Percentiles rank a stretch among this genome's conserved stretches.
phyloP scores from a whole-genome alignment of 1,284 basidiomycete genomes.

The Pseudozyma flocculosa region DNA sequence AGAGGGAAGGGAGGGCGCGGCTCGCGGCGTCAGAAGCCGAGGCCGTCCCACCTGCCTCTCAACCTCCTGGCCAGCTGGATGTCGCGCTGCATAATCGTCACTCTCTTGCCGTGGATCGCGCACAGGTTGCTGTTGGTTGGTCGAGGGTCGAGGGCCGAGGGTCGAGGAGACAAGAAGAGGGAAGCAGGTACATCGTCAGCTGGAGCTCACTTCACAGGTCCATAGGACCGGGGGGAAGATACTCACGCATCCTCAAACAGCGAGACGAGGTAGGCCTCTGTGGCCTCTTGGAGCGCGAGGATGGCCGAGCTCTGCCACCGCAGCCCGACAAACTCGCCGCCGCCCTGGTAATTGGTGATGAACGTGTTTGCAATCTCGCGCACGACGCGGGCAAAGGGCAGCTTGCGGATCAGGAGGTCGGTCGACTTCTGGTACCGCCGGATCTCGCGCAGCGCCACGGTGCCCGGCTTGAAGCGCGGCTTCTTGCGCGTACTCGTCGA shows the following conservation, averaged over 20 bases:
- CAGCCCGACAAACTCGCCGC: conserved; percentile 42
- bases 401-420: conserved; percentile 54
- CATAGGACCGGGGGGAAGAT: too few species aligned
- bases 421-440: conserved; percentile 56
- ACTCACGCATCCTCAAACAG: conserved; percentile 57
- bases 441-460: conserved; percentile 56
- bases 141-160: too few species aligned
- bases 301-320: conserved; percentile 57
- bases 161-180: too few species aligned
- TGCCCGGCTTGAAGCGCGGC: conserved; percentile 50
- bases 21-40: conserved; percentile 30
- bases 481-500: background rate
- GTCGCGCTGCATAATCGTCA: conserved; percentile 57
- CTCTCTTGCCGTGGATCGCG: conserved; percentile 54
- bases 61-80: conserved; percentile 56
- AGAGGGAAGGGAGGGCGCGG: background rate
- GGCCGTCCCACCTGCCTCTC: conserved; percentile 55
- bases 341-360: conserved; percentile 51
- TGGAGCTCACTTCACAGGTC: too few species aligned
- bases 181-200: too few species aligned
- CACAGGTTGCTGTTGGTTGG: conserved; percentile 47
- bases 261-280: conserved; percentile 55
- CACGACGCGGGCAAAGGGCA: conserved; percentile 55
- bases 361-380: conserved; percentile 56
- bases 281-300: conserved; percentile 56